Evolutionary conservation across 352 stramenopile genomes (phyloP), one percentile per base, ranked within the genome.

Genomic region (Phytophthora vignae): DNA sequence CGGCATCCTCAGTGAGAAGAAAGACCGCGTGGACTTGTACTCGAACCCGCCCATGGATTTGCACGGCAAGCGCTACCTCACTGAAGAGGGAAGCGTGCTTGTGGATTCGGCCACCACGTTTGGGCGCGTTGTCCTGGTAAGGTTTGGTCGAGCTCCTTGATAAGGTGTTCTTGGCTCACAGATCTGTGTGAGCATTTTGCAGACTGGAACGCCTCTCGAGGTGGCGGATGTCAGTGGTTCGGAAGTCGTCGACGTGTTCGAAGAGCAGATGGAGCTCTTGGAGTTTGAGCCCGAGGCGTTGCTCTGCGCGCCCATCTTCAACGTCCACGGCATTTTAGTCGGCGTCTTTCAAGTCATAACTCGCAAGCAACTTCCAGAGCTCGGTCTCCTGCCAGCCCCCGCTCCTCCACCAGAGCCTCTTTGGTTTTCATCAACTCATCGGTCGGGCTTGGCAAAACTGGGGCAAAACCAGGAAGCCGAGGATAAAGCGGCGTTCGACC

Each of bases 341-440:
- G 84, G 84, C 9, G 84, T 89, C 5, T 87, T 90, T 42, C 84
- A 92, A 56, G 79, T 87, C 27, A 85, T 90, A 40, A 92, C 82
- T 5, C 68, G 64, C 25, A 87, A 83, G 44, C 66, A 74, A 9
- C 50, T 67, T 21, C 31, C 61, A 11, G 67, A 74, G 21, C 33
- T 63, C 9, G 33, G 62, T 33, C 40, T 55, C 4, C 21, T 49
- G 9, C 49, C 66, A 10, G 14, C 57, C 19, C 52, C 64, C 61
- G 40, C 55, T 63, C 55, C 46, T 11, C 15, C 25, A 21, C 25
- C 53, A 22, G 55, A 67, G 33, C 48, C 57, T 64, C 60, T 64
- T 4, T 68, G 60, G 66, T 68, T 64, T 54, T 55, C 66, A 29
- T 58, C 54, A 19, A 66, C 64, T 29, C 57, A 59, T 64, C 44